Base-by-base conservation (phyloP, 1,284 basidiomycete species). In the Pseudozyma thailandica region DNA sequence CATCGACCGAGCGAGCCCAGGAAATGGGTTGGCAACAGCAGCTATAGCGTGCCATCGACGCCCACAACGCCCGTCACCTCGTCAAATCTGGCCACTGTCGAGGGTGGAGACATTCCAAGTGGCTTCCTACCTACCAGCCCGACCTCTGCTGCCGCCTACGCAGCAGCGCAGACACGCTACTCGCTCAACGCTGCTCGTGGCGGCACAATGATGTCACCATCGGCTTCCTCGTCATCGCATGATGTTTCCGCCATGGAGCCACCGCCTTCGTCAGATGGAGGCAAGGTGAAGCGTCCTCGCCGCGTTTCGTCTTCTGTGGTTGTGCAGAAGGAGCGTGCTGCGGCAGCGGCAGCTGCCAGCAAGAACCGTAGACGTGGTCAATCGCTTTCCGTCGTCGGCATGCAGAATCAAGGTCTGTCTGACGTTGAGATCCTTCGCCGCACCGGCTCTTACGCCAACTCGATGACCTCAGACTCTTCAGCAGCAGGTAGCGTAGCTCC, bases 201-300 rank as follows among this genome's bases (percentile, higher is more conserved):
- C 9, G 52, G 48, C 16, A 21, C 58, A 4, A 49, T 69, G 53
- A 59, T 70, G 57, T 65, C 70, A 16, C 64, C 63, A 6, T 58
- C 55, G 38, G 57, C 58, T 15, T 68, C 64, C 16, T 51, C 62
- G 2, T 49, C 55, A n/a, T 59, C 69, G 35, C 55, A 62, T 31
- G 60, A 66, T 18, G 48, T 55, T 26, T 52, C 61, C 33, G 49
- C 46, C 27, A 66, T 62, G 62, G 69, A 72, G 25, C 62, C 69
- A 16, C 70, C 68, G 12, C 57, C 62, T 6, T 81, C 79, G 10
- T 75, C 78, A 21, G 78, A 81, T 44, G 80, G 78, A n/a, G 73
- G 73, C 13, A 80, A 82, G 42, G 75, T 77, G 20, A 81, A 75
- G 51, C 63, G 79, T 8, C 71, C 71, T 16, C 77, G 80, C 26